Percentiles rank a stretch among this genome's conserved stretches.
phyloP scores from a whole-genome alignment of 345 rosid species.

The Pistacia atlantica region DNA sequence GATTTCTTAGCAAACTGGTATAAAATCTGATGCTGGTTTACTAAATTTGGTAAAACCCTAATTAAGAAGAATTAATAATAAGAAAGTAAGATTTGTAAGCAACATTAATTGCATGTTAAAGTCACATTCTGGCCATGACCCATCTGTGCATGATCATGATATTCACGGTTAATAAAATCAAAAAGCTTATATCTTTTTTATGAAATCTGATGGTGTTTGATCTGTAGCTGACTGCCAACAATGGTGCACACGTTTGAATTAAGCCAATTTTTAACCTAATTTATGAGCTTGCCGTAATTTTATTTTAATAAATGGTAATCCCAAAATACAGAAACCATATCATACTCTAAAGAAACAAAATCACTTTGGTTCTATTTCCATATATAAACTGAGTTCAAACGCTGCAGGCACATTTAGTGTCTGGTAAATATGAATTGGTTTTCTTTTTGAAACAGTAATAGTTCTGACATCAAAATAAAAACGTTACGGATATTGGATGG shows the following conservation, averaged over 20 bases:
- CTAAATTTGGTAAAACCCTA: not conserved
- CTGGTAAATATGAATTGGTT: too few species aligned
- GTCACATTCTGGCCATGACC: constrained; percentile 22
- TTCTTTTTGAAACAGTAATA: too few species aligned
- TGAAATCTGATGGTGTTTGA: not conserved
- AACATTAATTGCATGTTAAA: constrained; percentile 20
- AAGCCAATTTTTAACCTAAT: too few species aligned
- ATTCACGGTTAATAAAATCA: not conserved
- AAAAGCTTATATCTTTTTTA: not conserved
- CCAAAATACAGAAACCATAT: not conserved
- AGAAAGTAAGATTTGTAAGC: not conserved
- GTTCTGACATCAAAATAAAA: too few species aligned
- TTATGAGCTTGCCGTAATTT: too few species aligned
- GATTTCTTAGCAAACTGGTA: too few species aligned
- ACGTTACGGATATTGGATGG: too few species aligned
- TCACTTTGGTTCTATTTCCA: too few species aligned
- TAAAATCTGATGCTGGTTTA: not conserved
- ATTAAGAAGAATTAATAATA: not conserved
- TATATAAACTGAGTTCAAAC: too few species aligned
- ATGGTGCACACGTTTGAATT: not conserved
- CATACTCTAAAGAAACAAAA: too few species aligned
- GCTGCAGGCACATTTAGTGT: too few species aligned
- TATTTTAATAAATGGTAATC: not conserved
- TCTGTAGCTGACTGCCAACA: not conserved
- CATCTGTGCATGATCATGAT: constrained; percentile 17